Evolutionary conservation across 148 eudicot species (phyloP).

Genomic region (Gaultheria prostrata): DNA sequence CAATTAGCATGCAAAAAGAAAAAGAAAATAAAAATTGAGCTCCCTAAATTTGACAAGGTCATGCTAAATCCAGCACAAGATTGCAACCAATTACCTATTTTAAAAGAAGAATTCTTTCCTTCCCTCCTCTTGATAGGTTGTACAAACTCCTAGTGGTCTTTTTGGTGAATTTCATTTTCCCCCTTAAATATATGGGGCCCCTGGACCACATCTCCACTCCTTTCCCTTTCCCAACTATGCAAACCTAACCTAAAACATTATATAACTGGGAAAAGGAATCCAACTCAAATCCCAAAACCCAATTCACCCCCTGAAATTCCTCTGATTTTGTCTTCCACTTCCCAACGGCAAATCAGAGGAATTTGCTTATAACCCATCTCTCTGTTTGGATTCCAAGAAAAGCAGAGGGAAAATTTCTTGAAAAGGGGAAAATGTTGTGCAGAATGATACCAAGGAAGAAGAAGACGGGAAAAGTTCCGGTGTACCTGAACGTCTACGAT

Average conservation of each 20-base stretch:
- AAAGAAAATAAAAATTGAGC: not conserved
- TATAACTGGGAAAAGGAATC: not conserved
- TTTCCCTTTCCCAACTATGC: not conserved
- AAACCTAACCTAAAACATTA: not conserved
- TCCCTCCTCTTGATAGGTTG: too few relatives aligned
- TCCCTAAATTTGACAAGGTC: not conserved
- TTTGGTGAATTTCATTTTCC: not conserved
- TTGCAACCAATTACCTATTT: not conserved
- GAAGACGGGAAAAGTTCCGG: constrained; percentile 64
- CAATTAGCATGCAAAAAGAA: not conserved
- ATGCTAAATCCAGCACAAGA: not conserved
- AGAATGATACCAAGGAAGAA: constrained; percentile 59
- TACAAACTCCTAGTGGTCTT: too few relatives aligned
- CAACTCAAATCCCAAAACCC: not conserved
- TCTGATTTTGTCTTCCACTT: constrained; percentile 29
- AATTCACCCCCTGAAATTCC: constrained; percentile 20
- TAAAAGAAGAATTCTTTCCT: too few relatives aligned
- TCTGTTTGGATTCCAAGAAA: not conserved
- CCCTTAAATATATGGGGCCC: not conserved
- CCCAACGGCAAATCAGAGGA: not conserved
- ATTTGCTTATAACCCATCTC: not conserved
- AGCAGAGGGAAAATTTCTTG: not conserved
- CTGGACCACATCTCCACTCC: not conserved
- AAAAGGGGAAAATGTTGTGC: constrained; percentile 42
- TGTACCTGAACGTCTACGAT: constrained; percentile 83